Evolutionary conservation across 139 green algal species (phyloP).

Genomic region (Coccomyxa sp.): DNA sequence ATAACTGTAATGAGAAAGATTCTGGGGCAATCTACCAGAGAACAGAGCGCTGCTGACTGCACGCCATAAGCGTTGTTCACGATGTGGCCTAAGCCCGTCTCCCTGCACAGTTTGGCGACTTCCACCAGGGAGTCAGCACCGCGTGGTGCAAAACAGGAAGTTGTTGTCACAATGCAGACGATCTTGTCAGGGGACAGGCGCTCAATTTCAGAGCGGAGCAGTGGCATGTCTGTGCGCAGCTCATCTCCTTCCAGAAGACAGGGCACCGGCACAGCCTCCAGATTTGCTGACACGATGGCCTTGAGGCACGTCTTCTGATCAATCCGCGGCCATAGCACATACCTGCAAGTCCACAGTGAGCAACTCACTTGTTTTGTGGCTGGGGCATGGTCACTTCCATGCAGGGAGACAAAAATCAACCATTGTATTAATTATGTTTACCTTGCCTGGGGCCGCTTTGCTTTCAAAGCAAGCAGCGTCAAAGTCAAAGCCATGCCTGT

Average conservation of each 20-base stretch:
- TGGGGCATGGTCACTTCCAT: background rate
- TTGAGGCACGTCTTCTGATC: constrained; percentile 99
- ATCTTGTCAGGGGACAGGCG: constrained; percentile 42
- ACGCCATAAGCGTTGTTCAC: constrained; percentile 99
- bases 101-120: constrained; percentile 62
- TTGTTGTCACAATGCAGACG: constrained; percentile 81
- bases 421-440: background rate
- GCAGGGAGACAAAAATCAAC: background rate
- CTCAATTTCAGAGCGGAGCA: constrained; percentile 36
- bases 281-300: constrained; percentile 65
- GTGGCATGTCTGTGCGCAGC: constrained; percentile 78
- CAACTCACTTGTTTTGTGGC: background rate
- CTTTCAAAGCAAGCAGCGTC: constrained; percentile 56
- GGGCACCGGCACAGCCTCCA: constrained; percentile 66
- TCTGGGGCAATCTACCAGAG: background rate
- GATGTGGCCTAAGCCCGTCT: constrained; percentile 70
- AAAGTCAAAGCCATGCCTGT: constrained; percentile 91
- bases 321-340: constrained; percentile 90
- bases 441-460: background rate
- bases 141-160: constrained; percentile 91
- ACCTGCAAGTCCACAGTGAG: constrained; percentile 15
- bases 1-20: background rate
- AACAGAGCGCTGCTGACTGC: constrained; percentile 52
- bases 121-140: constrained; percentile 60
- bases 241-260: constrained; percentile 53